A percentile compares a stretch with the other conserved stretches of the same genome.
Conservation (phyloP, 1,139 yeast species). For the Pichia sp. region DNA sequence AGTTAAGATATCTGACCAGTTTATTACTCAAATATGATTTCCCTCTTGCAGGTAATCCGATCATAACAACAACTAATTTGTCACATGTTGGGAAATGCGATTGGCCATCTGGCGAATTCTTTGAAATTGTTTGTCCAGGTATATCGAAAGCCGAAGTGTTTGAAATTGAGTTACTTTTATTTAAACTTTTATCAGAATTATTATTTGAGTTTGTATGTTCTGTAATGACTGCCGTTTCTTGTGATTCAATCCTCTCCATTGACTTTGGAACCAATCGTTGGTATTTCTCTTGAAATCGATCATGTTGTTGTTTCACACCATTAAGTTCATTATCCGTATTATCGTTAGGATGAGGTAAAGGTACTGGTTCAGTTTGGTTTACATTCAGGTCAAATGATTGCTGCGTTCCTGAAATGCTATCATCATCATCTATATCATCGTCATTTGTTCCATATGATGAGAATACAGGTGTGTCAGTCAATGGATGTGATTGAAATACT, state of each 20-base stretch:
- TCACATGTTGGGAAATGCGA: conserved; percentile 32
- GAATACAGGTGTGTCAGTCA: conserved; percentile 8
- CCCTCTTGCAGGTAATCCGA: conserved; percentile 77
- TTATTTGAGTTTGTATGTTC: background rate
- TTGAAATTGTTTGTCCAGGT: conserved; percentile 85
- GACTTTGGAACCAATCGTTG: conserved; percentile 2
- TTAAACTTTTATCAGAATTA: background rate
- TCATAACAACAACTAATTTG: conserved; percentile 79
- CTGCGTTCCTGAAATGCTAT: background rate
- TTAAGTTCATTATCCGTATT: background rate
- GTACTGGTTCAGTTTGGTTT: too few species aligned
- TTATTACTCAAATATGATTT: conserved; percentile 88
- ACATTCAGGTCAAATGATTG: too few species aligned
- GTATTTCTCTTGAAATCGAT: background rate
- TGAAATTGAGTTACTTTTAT: background rate
- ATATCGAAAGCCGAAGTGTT: conserved; percentile 53
- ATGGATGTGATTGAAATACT: conserved; percentile 6
- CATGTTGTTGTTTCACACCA: background rate
- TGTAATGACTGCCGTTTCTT: conserved; percentile 3
- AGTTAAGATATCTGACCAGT: conserved; percentile 75
- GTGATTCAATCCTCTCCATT: conserved; percentile 5
- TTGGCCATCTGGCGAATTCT: conserved; percentile 75
- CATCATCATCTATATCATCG: background rate
- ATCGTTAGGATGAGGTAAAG: background rate
- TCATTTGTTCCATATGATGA: conserved; percentile 1